phyloP scores from a whole-genome alignment of 2,329 filamentous ascomycete species.

The Penicillium corylophilum region DNA sequence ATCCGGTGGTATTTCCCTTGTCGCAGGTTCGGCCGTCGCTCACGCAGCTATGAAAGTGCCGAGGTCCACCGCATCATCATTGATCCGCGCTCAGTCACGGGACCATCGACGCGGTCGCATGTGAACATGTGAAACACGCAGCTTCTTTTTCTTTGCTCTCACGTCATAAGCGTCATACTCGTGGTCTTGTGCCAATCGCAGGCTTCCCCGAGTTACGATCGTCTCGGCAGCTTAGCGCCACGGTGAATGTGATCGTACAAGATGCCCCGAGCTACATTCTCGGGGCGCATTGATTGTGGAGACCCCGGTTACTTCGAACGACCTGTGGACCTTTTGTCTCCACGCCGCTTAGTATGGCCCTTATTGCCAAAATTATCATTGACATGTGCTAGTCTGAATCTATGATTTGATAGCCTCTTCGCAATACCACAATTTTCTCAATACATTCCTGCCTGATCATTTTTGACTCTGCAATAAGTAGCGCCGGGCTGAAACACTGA shows the following conservation, averaged over 20 bases:
- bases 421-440: neutral
- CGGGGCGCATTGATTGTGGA: conserved; percentile 1
- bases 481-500: neutral
- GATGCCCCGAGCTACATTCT: neutral
- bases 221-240: conserved; percentile 1
- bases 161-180: conserved; percentile 6
- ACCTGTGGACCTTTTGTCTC: neutral
- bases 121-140: conserved; percentile 13
- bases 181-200: neutral
- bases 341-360: neutral
- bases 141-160: neutral
- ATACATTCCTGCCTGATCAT: neutral
- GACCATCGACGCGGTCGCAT: conserved; percentile 5
- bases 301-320: neutral
- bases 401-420: neutral
- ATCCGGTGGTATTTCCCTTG: conserved; percentile 17
- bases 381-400: neutral
- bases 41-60: conserved; percentile 5
- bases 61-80: conserved; percentile 20
- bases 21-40: conserved; percentile 9
- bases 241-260: conserved; percentile 6
- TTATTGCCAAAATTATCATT: neutral
- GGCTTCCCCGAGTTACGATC: neutral
- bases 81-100: conserved; percentile 21
- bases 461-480: neutral